phyloP scores from a whole-genome alignment of 1,284 basidiomycete species.

The Pseudozyma tsukubaensis region DNA sequence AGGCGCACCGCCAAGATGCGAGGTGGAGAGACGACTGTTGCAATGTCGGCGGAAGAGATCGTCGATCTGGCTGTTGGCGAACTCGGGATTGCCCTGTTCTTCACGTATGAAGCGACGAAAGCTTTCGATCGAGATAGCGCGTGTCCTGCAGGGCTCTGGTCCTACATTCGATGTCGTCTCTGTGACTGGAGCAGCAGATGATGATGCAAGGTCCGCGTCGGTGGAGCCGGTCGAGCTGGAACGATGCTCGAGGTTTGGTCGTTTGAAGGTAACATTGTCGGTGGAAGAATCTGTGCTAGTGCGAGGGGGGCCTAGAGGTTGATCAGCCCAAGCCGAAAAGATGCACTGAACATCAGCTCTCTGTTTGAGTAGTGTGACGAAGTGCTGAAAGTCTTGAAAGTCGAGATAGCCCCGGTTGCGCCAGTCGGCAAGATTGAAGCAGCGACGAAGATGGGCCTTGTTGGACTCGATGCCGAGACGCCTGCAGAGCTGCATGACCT shows the following conservation, averaged over 20 bases:
- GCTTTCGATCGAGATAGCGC: conserved; percentile 32
- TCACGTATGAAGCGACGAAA: conserved; percentile 53
- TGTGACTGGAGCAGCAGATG: conserved; percentile 10
- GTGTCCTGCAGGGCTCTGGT: conserved; percentile 21
- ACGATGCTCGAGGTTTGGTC: neutral
- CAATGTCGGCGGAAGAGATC: conserved; percentile 44
- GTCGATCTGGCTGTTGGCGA: conserved; percentile 32
- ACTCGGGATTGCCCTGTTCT: conserved; percentile 54
- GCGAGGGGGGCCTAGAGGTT: conserved; percentile 10
- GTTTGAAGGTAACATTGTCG: neutral
- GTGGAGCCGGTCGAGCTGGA: neutral
- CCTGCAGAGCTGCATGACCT: conserved; percentile 80
- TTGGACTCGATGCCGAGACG: conserved; percentile 80
- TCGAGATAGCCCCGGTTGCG: conserved; percentile 79
- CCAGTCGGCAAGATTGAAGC: conserved; percentile 83
- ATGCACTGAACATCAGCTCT: conserved; percentile 80
- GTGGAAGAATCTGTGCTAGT: neutral
- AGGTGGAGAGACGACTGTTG: conserved; percentile 36
- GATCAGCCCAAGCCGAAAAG: conserved; percentile 56
- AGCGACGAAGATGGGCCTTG: conserved; percentile 74
- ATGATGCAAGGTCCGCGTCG: neutral
- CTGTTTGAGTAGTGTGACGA: conserved; percentile 85
- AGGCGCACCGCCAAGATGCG: conserved; percentile 4
- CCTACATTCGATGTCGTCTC: conserved; percentile 3
- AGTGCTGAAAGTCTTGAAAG: conserved; percentile 83